Base-by-base conservation (phyloP, 768 basidiomycete species). In the Scleroderma citrinum region DNA sequence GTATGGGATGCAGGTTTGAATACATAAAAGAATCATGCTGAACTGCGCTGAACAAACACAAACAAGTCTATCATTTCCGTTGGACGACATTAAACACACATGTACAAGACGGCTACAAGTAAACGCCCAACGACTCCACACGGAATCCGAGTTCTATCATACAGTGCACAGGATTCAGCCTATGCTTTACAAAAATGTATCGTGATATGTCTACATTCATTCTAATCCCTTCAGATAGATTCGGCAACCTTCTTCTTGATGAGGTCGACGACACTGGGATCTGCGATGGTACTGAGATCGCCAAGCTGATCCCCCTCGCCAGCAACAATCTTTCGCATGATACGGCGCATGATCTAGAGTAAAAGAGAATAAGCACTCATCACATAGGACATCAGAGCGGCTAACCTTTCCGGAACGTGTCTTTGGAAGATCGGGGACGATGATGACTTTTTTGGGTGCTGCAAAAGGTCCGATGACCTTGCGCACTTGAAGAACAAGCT, bases 381-480 rank as follows among this genome's bases (percentile, higher is more conserved):
- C 11, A 21, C 20, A 41, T 13, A 16, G 16, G 5, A 48, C 38
- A 39, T n/a, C 19, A 5, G 12, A 30, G 40, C 8, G 14, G 30
- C 57, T 10, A 32, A 57, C 87, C 85, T 98, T 98, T 37, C 94
- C 94, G 14, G 86, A 89, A 41, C 95, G 77, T 30, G 95, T 97
- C 81, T 96, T 96, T 32, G 94, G 94, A 47, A 96, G 72, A 69
- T 95, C 93, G 37, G 67, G 56, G 55, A 92, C 86, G 58, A 94
- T 74, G 66, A 76, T 83, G 57, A 95, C 81, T 72, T 86, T 89
- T 81, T 97, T 98, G 23, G 95, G 95, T 14, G 93, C 86, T 1
- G 95, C 95, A 69, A 99, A 97, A 3, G 96, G 94, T 4, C 95
- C 96, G 52, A 99, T 99, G 38, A 89, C 88, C 72, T 98, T 98